Base-by-base conservation (phyloP, 2,329 filamentous ascomycete species). In the Colletotrichum musae region DNA sequence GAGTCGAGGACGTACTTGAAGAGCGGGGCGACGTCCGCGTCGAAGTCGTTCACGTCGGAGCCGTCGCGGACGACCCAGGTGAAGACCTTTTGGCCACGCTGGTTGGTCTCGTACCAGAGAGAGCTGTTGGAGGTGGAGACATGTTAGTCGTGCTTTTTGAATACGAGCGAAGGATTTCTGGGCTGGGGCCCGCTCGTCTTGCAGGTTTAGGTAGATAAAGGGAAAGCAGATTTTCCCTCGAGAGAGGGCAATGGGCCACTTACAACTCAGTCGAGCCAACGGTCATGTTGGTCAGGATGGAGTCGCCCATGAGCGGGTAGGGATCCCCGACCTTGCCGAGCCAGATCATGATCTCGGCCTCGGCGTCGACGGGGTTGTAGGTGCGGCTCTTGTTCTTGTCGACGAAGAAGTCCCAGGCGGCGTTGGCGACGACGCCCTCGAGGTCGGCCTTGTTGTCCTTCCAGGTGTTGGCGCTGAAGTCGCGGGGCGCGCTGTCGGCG, bases 321-420 rank as follows among this genome's bases (percentile, higher is more conserved):
- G 77, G 73, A 32, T 72, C 24, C 16, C 77, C 77, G 41, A 77
- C 70, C 36, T 57, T 72, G 7, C 76, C 77, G 4, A 79, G 70
- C 77, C 77, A 79, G 43, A 79, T 73, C 77, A 79, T 79, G 58
- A 79, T 76, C 69, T 79, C 77, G 45, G 74, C 77, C 58, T 73
- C 73, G 13, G 77, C 75, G 36, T 72, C 71, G 26, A 73, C 74
- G 47, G 77, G 76, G 58, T 72, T 73, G 24, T 72, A 70, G 2
- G 77, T 71, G 6, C 70, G 72, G 12, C 52, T 65, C 26, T 71
- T 58, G 68, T 77, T 73, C 56, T 61, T 73, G 72, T 79, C 77
- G 28, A 74, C 73, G 68, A 79, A 79, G 45, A 79, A 71, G 68
- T 79, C 77, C 70, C 78, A 79, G 9, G 77, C 77, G 32, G 77